Percentiles rank a stretch among this genome's conserved stretches.
phyloP scores from a whole-genome alignment of 768 basidiomycete genomes.

The Tylopilus vinaceipallidus region DNA sequence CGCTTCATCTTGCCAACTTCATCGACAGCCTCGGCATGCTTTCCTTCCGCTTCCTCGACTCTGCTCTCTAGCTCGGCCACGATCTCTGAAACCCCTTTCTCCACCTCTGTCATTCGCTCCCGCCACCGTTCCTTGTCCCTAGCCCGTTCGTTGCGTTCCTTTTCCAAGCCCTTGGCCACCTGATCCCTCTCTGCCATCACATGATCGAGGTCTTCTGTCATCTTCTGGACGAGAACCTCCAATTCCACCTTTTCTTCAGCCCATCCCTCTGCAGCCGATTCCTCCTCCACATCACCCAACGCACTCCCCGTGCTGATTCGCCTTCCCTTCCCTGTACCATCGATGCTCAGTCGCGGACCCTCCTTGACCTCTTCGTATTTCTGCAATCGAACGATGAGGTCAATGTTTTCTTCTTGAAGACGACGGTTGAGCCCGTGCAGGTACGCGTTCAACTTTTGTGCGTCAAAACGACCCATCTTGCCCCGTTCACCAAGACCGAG shows the following conservation, averaged over 20 bases:
- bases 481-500: conserved; percentile 69
- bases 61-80: conserved; percentile 63
- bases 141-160: conserved; percentile 55
- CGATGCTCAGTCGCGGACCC: conserved; percentile 27
- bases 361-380: conserved; percentile 48
- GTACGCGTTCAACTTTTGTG: conserved; percentile 81
- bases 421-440: conserved; percentile 81
- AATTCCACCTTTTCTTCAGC: conserved; percentile 64
- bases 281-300: conserved; percentile 63
- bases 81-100: conserved; percentile 65
- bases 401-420: conserved; percentile 83
- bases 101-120: conserved; percentile 68
- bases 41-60: conserved; percentile 50
- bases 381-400: conserved; percentile 52
- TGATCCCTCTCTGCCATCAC: conserved; percentile 46
- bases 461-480: conserved; percentile 79
- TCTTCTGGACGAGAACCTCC: conserved; percentile 43
- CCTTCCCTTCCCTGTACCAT: conserved; percentile 36
- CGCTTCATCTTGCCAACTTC: conserved; percentile 39
- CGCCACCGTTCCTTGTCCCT: conserved; percentile 71
- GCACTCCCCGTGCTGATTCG: conserved; percentile 53
- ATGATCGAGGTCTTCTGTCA: conserved; percentile 36
- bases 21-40: conserved; percentile 37
- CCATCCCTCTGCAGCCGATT: conserved; percentile 63
- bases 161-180: conserved; percentile 45